Conservation (phyloP, 2,329 filamentous ascomycete genomes). For the Fusarium floridanum region DNA sequence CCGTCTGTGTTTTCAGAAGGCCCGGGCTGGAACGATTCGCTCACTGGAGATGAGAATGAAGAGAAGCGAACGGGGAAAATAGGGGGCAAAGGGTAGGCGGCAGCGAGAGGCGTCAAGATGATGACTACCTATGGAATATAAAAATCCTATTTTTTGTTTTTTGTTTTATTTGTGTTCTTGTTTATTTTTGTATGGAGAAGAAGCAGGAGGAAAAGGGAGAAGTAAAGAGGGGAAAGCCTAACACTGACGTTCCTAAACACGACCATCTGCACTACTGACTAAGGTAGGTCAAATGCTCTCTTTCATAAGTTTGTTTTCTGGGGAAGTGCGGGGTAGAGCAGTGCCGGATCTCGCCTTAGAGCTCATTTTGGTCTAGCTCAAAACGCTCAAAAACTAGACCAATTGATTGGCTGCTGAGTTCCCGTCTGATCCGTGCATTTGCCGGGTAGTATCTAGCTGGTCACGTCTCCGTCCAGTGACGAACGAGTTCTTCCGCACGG, state of each 20-base stretch:
- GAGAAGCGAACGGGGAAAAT: not conserved
- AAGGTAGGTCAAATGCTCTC: not conserved
- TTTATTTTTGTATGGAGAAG: not conserved
- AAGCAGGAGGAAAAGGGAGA: not conserved
- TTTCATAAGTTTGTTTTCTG: not conserved
- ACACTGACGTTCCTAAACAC: not conserved
- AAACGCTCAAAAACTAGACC: not conserved
- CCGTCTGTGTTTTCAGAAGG: not conserved
- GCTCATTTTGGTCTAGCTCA: not conserved
- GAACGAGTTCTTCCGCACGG: no score
- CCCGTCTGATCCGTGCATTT: not conserved
- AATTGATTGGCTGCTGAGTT: not conserved
- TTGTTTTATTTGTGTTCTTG: not conserved
- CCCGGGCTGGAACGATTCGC: not conserved
- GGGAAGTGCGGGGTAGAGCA: not conserved
- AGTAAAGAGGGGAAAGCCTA: not conserved
- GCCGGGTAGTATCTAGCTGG: no score
- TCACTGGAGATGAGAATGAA: not conserved
- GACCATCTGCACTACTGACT: not conserved
- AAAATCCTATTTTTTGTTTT: not conserved
- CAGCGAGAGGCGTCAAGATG: not conserved
- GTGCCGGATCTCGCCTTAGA: not conserved
- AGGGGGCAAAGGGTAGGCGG: not conserved
- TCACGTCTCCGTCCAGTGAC: no score
- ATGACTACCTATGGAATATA: not conserved